Percentiles rank a stretch among this genome's conserved stretches.
These are phyloP conservation scores for Phytophthora europaea DNA, from an alignment of 352 stramenopile genomes.

Conservation along the genomic window DNA sequence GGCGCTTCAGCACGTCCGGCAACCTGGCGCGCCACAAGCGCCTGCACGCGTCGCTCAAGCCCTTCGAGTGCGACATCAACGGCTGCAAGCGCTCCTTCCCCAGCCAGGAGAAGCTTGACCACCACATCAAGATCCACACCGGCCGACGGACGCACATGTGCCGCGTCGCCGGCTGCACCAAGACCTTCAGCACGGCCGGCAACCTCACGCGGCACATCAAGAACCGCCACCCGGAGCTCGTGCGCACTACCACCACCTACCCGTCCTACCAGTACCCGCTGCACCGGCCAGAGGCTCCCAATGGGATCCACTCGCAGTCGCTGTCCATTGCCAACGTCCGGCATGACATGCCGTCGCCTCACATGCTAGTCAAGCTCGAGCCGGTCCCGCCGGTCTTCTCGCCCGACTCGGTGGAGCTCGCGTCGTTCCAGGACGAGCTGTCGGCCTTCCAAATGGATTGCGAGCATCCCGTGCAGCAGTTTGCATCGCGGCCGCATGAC, in stretches of 20 bases:
- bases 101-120: conserved; percentile 52
- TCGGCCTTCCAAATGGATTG: conserved; percentile 35
- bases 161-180: conserved; percentile 47
- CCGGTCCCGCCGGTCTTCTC: conserved; percentile 31
- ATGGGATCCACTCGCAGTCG: not conserved
- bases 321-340: not conserved
- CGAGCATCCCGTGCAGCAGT: conserved; percentile 15
- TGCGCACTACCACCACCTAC: conserved; percentile 14
- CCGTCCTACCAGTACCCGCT: conserved; percentile 29
- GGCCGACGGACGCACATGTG: conserved; percentile 57
- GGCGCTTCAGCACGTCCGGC: conserved; percentile 64
- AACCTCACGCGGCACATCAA: conserved; percentile 69
- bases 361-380: conserved; percentile 32
- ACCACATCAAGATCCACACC: conserved; percentile 68
- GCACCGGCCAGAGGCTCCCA: conserved; percentile 12
- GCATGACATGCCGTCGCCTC: conserved; percentile 14
- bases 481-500: conserved; percentile 13
- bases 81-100: conserved; percentile 53
- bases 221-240: conserved; percentile 53
- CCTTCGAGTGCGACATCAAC: conserved; percentile 56
- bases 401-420: conserved; percentile 35
- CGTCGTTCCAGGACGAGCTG: conserved; percentile 39
- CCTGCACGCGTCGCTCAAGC: conserved; percentile 60
- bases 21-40: conserved; percentile 67
- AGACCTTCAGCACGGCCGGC: conserved; percentile 67